Evolutionary conservation across 2,329 filamentous ascomycete species (phyloP).

Genomic region (Calonectria multiphialidica): DNA sequence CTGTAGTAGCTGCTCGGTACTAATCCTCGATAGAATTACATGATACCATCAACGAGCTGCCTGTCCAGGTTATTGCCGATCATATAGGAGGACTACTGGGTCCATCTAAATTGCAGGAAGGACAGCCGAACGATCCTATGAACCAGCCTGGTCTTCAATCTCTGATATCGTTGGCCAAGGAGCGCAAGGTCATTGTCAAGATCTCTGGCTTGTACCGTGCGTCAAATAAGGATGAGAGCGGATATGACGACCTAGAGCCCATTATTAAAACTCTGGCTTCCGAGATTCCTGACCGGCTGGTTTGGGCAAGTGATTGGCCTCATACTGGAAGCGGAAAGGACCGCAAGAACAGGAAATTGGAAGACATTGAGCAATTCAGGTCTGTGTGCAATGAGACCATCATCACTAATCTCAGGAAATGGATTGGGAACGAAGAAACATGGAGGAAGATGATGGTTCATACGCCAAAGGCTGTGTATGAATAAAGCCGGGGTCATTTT

Average conservation of each 20-base stretch:
- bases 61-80: conserved; percentile 14
- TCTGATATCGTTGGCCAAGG: neutral
- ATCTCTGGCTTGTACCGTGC: neutral
- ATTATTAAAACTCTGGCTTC: neutral
- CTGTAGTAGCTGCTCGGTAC: too few relatives aligned
- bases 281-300: neutral
- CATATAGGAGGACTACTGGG: conserved; percentile 8
- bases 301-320: conserved; percentile 14
- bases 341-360: neutral
- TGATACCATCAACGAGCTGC: neutral
- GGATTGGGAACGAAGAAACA: conserved; percentile 1
- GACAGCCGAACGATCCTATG: neutral
- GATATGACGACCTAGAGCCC: neutral
- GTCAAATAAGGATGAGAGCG: neutral
- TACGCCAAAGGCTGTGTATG: neutral
- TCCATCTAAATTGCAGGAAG: neutral
- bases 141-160: conserved; percentile 9
- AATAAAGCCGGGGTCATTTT: neutral
- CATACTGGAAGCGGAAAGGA: conserved; percentile 7
- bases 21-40: neutral
- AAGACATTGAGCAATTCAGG: conserved; percentile 5
- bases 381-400: conserved; percentile 1
- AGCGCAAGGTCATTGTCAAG: conserved; percentile 9
- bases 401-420: neutral
- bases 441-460: conserved; percentile 8